phyloP scores from a whole-genome alignment of 139 green algal genomes.

The Chlorella sp. region DNA sequence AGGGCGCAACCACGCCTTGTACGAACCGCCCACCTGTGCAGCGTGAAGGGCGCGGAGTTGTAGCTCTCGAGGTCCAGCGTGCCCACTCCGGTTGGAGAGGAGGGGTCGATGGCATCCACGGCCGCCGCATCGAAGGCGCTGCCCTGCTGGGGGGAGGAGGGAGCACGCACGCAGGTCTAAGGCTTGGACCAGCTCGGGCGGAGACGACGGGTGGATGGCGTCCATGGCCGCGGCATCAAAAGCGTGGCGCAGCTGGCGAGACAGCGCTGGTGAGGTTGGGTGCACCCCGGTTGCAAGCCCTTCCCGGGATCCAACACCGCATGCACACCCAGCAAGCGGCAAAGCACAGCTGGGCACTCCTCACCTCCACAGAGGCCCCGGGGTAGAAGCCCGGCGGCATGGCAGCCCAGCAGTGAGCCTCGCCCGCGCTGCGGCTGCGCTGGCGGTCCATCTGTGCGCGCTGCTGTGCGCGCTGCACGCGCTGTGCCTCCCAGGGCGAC shows the following conservation, averaged over 20 bases:
- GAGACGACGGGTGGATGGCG: not conserved
- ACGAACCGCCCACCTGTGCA: not conserved
- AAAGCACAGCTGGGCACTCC: not conserved
- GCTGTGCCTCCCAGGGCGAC: too few species aligned
- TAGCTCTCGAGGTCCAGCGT: slow-evolving; percentile 16
- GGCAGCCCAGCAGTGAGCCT: not conserved
- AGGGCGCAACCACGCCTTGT: too few species aligned
- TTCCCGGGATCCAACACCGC: too few species aligned
- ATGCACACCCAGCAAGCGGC: not conserved
- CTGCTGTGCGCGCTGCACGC: too few species aligned
- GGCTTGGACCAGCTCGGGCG: too few species aligned
- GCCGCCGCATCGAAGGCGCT: not conserved
- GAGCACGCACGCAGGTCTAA: too few species aligned
- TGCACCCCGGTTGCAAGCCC: too few species aligned
- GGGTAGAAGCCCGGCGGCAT: slow-evolving; percentile 17
- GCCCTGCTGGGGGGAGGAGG: not conserved
- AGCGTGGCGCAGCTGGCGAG: too few species aligned
- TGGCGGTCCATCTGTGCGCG: too few species aligned
- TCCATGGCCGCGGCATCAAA: not conserved
- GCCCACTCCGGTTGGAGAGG: not conserved
- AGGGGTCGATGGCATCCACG: not conserved
- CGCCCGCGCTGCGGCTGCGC: too few species aligned
- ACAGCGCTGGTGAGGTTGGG: too few species aligned
- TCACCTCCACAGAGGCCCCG: not conserved
- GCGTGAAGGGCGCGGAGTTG: slow-evolving; percentile 17